phyloP scores from a whole-genome alignment of 2,329 filamentous ascomycete species.

The Epichloe amarillans region DNA sequence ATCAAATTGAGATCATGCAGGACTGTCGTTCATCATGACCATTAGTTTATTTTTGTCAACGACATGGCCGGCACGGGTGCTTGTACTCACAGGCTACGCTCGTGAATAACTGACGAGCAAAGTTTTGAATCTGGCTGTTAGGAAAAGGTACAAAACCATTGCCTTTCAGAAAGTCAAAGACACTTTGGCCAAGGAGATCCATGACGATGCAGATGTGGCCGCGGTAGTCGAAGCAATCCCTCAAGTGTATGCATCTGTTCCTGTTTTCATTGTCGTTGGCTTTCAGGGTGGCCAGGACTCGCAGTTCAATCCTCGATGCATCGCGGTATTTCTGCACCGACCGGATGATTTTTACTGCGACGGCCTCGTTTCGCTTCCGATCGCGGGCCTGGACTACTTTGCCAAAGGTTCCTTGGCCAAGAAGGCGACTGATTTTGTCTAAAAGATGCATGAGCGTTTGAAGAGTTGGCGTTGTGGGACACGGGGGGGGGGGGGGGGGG shows the following conservation, averaged over 20 bases:
- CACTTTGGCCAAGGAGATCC: conserved; percentile 77
- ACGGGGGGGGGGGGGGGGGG: too few relatives aligned
- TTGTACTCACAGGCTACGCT: conserved; percentile 79
- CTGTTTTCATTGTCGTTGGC: conserved; percentile 85
- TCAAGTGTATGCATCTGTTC: conserved; percentile 91
- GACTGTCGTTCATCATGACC: conserved; percentile 36
- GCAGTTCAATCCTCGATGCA: conserved; percentile 84
- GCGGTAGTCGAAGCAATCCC: conserved; percentile 93
- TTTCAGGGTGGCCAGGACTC: conserved; percentile 81
- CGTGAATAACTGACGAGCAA: conserved; percentile 91
- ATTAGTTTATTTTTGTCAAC: neutral
- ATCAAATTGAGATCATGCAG: conserved; percentile 95
- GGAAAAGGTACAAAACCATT: conserved; percentile 95
- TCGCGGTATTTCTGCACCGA: conserved; percentile 98
- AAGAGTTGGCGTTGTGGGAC: neutral
- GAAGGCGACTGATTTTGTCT: conserved; percentile 81
- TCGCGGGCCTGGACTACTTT: conserved; percentile 94
- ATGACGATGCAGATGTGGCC: conserved; percentile 87
- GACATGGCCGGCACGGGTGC: neutral
- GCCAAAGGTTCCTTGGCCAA: conserved; percentile 95
- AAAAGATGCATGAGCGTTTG: conserved; percentile 2
- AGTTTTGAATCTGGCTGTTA: conserved; percentile 95
- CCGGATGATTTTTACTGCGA: conserved; percentile 95
- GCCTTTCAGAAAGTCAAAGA: conserved; percentile 95
- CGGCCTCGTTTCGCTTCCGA: conserved; percentile 58